These are phyloP conservation scores for Rosa chinensis DNA, from an alignment of 306 rosid species.

Conservation along the genomic window DNA sequence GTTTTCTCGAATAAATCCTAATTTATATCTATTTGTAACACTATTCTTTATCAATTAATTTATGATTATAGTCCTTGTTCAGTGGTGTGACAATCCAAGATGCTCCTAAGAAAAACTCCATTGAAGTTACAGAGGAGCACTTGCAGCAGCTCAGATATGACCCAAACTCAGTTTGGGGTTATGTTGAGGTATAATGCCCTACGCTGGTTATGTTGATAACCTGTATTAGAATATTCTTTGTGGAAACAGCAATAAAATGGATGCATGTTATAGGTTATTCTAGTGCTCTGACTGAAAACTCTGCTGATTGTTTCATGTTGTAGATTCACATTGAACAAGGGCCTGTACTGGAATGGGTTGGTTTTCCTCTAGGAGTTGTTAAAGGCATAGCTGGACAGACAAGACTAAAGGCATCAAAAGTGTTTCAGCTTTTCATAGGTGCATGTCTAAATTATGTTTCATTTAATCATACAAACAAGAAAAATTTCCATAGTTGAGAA, in stretches of 20 bases:
- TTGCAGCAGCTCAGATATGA: constrained; percentile 79
- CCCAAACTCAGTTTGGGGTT: constrained; percentile 81
- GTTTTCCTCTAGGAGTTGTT: constrained; percentile 88
- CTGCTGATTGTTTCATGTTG: constrained; percentile 10
- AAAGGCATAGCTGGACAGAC: constrained; percentile 98
- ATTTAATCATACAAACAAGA: neutral
- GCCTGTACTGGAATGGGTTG: constrained; percentile 77
- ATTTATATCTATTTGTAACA: constrained; percentile 1
- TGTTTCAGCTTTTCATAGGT: constrained; percentile 5
- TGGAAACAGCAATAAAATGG: neutral
- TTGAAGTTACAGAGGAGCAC: constrained; percentile 57
- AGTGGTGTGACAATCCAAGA: constrained; percentile 64
- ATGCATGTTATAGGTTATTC: neutral
- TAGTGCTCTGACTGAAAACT: constrained; percentile 5
- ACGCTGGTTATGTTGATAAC: constrained; percentile 3
- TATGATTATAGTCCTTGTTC: constrained; percentile 23
- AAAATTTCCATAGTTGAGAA: neutral
- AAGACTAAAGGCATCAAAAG: constrained; percentile 58
- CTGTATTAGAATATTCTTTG: neutral
- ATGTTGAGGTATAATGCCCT: constrained; percentile 66
- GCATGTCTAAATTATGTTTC: neutral
- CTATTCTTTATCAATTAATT: constrained; percentile 18
- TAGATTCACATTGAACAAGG: constrained; percentile 99
- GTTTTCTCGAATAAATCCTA: constrained; percentile 37
- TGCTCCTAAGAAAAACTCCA: constrained; percentile 60